Base-by-base conservation (phyloP, 257 asterid genomes). In the Solanum bukasovii region DNA sequence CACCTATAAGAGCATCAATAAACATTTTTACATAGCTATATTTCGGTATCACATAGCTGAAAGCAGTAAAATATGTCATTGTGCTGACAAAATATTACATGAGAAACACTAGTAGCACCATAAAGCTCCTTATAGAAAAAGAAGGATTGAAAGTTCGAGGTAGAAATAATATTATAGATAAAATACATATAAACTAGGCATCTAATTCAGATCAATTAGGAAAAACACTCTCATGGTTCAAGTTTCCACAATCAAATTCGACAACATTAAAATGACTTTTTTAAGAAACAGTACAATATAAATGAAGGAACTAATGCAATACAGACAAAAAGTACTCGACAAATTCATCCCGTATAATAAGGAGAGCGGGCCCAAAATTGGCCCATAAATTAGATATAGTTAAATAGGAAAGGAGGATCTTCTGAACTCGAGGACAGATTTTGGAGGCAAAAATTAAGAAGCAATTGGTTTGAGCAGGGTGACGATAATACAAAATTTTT, bases 1-100 rank as follows among this genome's bases (percentile, higher is more conserved):
- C 87, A 89, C 90, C 99, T 96, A 93, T 75, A 29, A 46, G 77
- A 85, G 49, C 83, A 83, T 84, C 89, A 89, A 77, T 73, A 38
- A 75, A 75, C 72, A 25, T 82, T 87, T 34, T 33, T 68, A 61
- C 73, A 65, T 13, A 38, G 71, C 90, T 68, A 29, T 71, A 44
- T n/a, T 81, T 1, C 3, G 29, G 81, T 25, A 84, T 70, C 37
- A 33, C 49, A 84, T 29, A 63, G 29, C 61, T 44, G 25, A 85
- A 21, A 85, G 46, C 27, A 88, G 72, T 31, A 82, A 46, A 49
- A 82, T 49, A 31, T 21, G 27, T 77, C 67, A 84, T 84, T 44
- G 42, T 67, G 78, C 85, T 1, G 85, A 14, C 40, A 44, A 81
- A 18, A 81, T 46, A 46, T 44, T 81, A 27, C 16, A 81, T 27